A percentile compares a stretch with the other conserved stretches of the same genome.
phyloP scores from a whole-genome alignment of 2,329 filamentous ascomycete species.

The Amphichorda felina region DNA sequence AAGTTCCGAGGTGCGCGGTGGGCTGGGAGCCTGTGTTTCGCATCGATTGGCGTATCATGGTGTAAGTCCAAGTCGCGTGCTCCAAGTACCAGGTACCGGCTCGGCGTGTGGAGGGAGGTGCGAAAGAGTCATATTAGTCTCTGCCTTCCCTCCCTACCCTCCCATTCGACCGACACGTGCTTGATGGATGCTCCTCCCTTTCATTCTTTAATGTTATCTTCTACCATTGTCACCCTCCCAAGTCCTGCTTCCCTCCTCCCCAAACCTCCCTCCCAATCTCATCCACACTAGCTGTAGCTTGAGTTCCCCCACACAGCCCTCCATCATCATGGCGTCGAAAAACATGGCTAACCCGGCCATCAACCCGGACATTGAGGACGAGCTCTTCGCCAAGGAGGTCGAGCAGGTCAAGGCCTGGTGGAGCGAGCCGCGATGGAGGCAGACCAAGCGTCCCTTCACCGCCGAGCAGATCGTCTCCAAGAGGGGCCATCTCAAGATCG shows the following conservation, averaged over 20 bases:
- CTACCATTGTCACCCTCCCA: background rate
- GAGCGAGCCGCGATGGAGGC: conserved; percentile 81
- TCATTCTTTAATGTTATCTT: conserved; percentile 1
- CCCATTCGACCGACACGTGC: conserved; percentile 9
- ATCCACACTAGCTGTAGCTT: background rate
- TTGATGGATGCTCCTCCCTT: background rate
- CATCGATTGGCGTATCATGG: background rate
- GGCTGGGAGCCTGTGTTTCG: background rate
- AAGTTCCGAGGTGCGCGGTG: background rate
- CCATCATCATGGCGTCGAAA: conserved; percentile 46
- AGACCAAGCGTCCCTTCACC: conserved; percentile 86
- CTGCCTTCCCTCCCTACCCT: too few species aligned
- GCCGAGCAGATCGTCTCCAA: conserved; percentile 96
- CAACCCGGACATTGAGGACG: conserved; percentile 45
- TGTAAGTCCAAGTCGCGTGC: too few species aligned
- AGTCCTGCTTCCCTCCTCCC: background rate
- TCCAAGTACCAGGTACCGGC: too few species aligned
- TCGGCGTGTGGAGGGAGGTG: background rate
- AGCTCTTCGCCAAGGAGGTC: conserved; percentile 71
- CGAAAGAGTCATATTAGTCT: background rate
- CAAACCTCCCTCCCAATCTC: background rate
- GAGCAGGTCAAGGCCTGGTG: conserved; percentile 89
- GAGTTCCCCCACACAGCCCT: too few species aligned
- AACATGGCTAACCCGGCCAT: conserved; percentile 49
- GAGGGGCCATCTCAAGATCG: conserved; percentile 78